Evolutionary conservation across 1,284 basidiomycete genomes (phyloP), one percentile per base, ranked within the genome.

Genomic region (Ustilago tritici): DNA sequence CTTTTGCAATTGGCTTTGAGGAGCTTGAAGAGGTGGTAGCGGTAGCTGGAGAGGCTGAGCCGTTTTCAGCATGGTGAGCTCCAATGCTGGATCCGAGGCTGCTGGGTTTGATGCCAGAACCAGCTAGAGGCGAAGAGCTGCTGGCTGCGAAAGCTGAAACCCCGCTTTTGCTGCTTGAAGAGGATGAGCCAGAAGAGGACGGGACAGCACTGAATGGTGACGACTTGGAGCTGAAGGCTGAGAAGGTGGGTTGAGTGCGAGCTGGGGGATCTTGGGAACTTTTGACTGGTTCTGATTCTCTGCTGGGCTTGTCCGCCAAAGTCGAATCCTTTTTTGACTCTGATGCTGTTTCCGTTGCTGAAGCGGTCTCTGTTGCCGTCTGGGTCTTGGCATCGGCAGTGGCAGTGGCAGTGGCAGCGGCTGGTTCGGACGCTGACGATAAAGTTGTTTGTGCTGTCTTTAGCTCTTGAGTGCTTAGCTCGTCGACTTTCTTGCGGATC

Each of bases 401-500:
- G 23, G 23, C 23, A 28, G 23, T 49, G 34, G 38, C n/a, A 9
- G 60, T 49, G 15, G 34, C 49, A 34, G 41, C 15, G 4, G 38
- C 19, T 15, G 46, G 32, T 14, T 34, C 40, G 12, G 53, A 8
- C 32, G 31, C 35, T 36, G 38, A 28, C 14, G 38, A 52, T n/a
- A 54, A 32, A 11, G 58, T 31, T 3, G 53, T n/a, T n/a, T 53
- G 46, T 2, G 56, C 62, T 7, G 53, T 53, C 15, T 65, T 56
- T 56, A 62, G 53, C 61, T 79, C 79, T 35, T 76, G 50, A 56
- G 77, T 81, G 68, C 75, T 82, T 23, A 83, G 31, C 43, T 82
- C 74, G 32, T 78, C 57, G 31, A 82, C 82, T 56, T 79, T 76
- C 49, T 82, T 67, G 49, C 80, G 75, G 47, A 83, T 83, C 17